A percentile compares a stretch with the other conserved stretches of the same genome.
phyloP scores from a whole-genome alignment of 768 basidiomycete species.

The Collybia nuda region DNA sequence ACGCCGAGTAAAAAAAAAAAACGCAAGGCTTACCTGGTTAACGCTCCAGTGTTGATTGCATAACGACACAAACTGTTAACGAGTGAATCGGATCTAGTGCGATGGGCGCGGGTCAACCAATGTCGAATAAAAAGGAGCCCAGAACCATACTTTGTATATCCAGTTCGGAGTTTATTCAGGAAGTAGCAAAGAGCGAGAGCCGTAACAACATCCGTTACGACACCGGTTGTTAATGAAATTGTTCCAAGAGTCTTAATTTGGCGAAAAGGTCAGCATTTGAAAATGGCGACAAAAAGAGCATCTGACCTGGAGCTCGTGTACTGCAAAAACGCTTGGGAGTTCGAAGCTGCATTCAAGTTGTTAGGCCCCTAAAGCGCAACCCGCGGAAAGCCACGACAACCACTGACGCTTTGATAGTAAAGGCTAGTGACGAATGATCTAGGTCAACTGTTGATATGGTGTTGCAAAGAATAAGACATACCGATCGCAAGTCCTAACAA shows the following conservation, averaged over 20 bases:
- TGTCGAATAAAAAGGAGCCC: background rate
- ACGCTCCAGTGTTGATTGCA: constrained; percentile 63
- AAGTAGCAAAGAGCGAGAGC: constrained; percentile 58
- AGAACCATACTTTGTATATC: constrained; percentile 42
- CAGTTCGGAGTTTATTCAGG: constrained; percentile 55
- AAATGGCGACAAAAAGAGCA: background rate
- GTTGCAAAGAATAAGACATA: constrained; percentile 18
- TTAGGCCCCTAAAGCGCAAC: background rate
- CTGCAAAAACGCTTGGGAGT: constrained; percentile 39
- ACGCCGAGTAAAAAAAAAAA: background rate
- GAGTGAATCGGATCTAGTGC: constrained; percentile 54
- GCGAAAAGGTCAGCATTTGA: background rate
- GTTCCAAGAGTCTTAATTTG: constrained; percentile 45
- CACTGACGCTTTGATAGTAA: constrained; percentile 46
- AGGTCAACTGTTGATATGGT: background rate
- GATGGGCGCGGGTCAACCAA: background rate
- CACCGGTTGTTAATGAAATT: constrained; percentile 50
- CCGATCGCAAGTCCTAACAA: constrained; percentile 36
- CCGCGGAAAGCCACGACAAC: background rate
- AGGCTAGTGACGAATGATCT: constrained; percentile 19
- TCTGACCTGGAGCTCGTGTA: constrained; percentile 45
- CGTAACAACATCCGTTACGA: constrained; percentile 58
- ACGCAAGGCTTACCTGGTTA: constrained; percentile 48
- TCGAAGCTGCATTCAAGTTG: constrained; percentile 29
- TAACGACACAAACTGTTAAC: constrained; percentile 57